Conservation (phyloP, 1,139 yeast genomes). For the Suhomyces terraborum region DNA sequence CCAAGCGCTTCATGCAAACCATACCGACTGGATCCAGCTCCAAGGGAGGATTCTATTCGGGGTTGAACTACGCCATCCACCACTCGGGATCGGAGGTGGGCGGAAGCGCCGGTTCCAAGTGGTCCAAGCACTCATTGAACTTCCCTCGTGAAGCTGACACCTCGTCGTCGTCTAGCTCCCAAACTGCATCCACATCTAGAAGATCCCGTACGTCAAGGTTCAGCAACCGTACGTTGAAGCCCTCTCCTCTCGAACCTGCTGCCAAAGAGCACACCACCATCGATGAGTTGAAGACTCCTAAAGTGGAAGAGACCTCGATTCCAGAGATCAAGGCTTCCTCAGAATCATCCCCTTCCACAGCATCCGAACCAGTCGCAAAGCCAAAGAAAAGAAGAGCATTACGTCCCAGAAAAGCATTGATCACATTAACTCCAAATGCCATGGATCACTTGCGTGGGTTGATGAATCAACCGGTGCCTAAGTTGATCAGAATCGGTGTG, state of each 20-base stretch:
- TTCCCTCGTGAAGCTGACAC: conserved; percentile 18
- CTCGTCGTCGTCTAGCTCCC: conserved; percentile 1
- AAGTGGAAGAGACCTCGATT: conserved; percentile 3
- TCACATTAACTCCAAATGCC: conserved; percentile 75
- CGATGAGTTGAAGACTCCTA: conserved; percentile 2
- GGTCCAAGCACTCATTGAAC: conserved; percentile 30
- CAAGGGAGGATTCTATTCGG: conserved; percentile 30
- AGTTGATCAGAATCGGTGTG: conserved; percentile 90
- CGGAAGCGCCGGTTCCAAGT: conserved; percentile 18
- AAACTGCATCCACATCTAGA: conserved; percentile 27
- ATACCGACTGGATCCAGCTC: conserved; percentile 31
- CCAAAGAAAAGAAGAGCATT: conserved; percentile 62
- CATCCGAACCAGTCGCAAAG: conserved; percentile 7
- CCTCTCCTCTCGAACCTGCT: conserved; percentile 1
- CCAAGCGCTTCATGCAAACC: conserved; percentile 46
- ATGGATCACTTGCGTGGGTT: conserved; percentile 66
- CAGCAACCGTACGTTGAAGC: conserved; percentile 20
- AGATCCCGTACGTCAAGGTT: conserved; percentile 44
- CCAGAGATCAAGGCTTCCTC: conserved; percentile 5
- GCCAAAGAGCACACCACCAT: not conserved
- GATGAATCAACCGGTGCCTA: conserved; percentile 79
- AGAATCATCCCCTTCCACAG: conserved; percentile 8
- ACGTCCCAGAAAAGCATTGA: conserved; percentile 86
- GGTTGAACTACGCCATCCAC: conserved; percentile 27
- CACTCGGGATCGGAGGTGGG: not conserved